Conservation (phyloP, 192 early-diverging fungal genomes). For the Dissophora ornata region DNA sequence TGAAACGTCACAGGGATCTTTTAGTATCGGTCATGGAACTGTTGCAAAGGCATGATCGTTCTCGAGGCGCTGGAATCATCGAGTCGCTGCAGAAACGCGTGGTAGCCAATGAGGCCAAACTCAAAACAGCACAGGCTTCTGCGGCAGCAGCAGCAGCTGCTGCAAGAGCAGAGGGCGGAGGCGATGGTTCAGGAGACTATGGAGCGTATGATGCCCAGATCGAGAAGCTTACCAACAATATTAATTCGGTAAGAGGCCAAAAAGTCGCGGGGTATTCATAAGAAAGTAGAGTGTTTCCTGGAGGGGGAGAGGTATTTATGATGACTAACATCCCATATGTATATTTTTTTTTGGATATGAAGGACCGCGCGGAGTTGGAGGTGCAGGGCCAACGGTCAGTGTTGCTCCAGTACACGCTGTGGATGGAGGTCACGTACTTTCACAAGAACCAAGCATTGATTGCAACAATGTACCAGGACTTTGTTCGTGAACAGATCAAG, state of each 20-base stretch:
- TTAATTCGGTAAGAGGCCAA: constrained; percentile 10
- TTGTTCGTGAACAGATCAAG: constrained; percentile 65
- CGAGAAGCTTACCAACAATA: constrained; percentile 9
- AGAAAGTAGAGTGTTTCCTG: no score
- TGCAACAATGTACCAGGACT: constrained; percentile 68
- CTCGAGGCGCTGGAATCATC: constrained; percentile 34
- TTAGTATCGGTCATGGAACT: constrained; percentile 66
- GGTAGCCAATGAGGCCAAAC: constrained; percentile 53
- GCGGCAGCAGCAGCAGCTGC: constrained; percentile 15
- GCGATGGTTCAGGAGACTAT: background rate
- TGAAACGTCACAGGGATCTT: constrained; percentile 73
- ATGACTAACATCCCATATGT: no score
- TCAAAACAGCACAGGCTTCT: constrained; percentile 14
- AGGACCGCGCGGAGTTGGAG: constrained; percentile 65
- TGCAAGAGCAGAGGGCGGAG: constrained; percentile 18
- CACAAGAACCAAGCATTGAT: constrained; percentile 69
- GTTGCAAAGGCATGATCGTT: constrained; percentile 64
- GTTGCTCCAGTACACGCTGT: constrained; percentile 63
- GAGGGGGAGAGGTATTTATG: no score
- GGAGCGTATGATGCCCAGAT: constrained; percentile 25
- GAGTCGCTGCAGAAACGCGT: constrained; percentile 67
- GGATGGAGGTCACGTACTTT: constrained; percentile 64
- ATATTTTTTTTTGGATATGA: background rate
- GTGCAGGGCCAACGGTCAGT: constrained; percentile 55
- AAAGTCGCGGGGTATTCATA: no score